Evolutionary conservation across 768 basidiomycete genomes (phyloP).

Genomic region (Lentinula boryana): DNA sequence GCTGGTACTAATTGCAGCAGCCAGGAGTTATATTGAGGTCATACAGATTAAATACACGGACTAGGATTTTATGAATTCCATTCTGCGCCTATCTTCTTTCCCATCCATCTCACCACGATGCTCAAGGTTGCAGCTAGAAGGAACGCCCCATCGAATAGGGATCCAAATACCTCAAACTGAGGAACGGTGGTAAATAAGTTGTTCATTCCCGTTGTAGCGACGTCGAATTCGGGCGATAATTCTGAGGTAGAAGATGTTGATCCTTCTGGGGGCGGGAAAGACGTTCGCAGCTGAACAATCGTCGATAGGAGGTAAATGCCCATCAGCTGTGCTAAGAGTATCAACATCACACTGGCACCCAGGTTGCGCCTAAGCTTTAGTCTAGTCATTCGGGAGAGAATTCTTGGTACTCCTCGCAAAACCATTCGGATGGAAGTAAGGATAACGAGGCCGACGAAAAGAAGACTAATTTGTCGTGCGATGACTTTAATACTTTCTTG

Average conservation of each 20-base stretch:
- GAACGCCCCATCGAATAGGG: conserved; percentile 71
- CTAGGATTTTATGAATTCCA: neutral
- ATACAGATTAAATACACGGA: neutral
- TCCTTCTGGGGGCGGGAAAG: conserved; percentile 57
- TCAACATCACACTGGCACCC: conserved; percentile 70
- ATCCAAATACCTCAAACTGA: conserved; percentile 65
- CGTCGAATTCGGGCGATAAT: neutral
- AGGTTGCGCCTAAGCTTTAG: conserved; percentile 36
- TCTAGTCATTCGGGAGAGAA: conserved; percentile 55
- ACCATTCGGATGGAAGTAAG: conserved; percentile 67
- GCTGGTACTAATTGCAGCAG: too few species aligned
- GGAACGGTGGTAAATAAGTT: conserved; percentile 73
- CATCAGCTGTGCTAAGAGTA: conserved; percentile 80
- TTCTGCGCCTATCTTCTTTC: conserved; percentile 33
- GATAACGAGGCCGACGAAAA: conserved; percentile 73
- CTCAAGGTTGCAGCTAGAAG: conserved; percentile 50
- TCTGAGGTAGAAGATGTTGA: neutral
- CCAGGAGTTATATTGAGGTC: too few species aligned
- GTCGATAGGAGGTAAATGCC: conserved; percentile 82
- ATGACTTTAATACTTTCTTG: conserved; percentile 31
- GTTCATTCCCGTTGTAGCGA: neutral
- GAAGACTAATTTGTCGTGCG: conserved; percentile 51
- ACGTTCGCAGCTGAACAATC: conserved; percentile 73
- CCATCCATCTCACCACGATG: conserved; percentile 44
- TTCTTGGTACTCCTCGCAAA: conserved; percentile 60